Base-by-base conservation (phyloP, 805 yeast genomes). In the Saturnispora quitensis region DNA sequence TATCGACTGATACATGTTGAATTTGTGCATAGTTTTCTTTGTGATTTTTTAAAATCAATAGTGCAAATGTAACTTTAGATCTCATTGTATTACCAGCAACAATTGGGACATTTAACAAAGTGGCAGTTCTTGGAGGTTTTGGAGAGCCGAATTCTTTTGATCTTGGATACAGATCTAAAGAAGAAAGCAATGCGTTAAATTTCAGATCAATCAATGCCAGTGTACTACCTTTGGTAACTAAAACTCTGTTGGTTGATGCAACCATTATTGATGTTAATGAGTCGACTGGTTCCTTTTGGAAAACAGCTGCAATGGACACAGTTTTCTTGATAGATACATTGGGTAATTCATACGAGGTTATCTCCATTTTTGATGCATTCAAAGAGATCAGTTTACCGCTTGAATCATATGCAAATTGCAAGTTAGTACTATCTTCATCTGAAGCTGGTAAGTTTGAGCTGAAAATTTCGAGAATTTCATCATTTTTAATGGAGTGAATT, bases 1-100 rank as follows among this genome's bases (percentile, higher is more conserved):
- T 78, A 54, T 82, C 78, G 38, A 83, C 65, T 47, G 73, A 71
- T 50, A 76, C 64, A 50, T 75, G 65, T 55, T 74, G 72, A 50
- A 78, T 63, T 42, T 70, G 66, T 36, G 73, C 69, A 45, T 68
- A 68, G 48, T 75, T 74, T 53, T 75, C 74, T 53, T 70, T 73
- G 10, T 63, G 60, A 51, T 73, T 73, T 50, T 67, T 67, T 50
- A 72, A 64, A 46, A 75, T 64, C 52, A 68, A 70, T 50, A 76
- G 59, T 10, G 73, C 74, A 61, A 70, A 68, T 1, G 81, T 68
- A 43, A 66, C 67, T 48, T 66, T 65, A 3, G 75, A 64, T 53
- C 67, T 72, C 15, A 66, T 52, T 3, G 80, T 65, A 46, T 60
- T 63, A n/a, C 82, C 82, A 38, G 63, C 68, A 17, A 75, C 77